These are phyloP conservation scores for Vickermania spadyakhi DNA, from an alignment of 208 protist species.

Conservation along the genomic window DNA sequence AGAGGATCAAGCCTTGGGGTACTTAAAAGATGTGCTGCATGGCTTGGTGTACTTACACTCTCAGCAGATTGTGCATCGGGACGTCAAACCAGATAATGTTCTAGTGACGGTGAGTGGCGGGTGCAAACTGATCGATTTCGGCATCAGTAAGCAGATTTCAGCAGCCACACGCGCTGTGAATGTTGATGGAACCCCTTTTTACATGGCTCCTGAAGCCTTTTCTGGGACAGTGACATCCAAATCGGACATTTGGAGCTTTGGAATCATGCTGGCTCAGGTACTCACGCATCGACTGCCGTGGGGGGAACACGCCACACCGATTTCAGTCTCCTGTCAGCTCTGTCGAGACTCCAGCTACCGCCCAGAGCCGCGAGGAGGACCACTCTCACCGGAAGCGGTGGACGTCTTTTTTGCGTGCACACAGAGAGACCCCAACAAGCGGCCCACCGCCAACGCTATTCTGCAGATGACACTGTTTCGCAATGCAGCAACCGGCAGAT, in stretches of 20 bases:
- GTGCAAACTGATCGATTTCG: conserved; percentile 89
- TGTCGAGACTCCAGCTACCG: conserved; percentile 20
- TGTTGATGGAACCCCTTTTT: conserved; percentile 60
- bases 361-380: conserved; percentile 13
- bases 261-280: conserved; percentile 67
- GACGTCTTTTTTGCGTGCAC: conserved; percentile 41
- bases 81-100: conserved; percentile 90
- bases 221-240: conserved; percentile 28
- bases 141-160: conserved; percentile 48
- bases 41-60: conserved; percentile 81
- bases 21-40: conserved; percentile 52
- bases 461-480: conserved; percentile 41
- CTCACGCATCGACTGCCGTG: conserved; percentile 58
- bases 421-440: conserved; percentile 15
- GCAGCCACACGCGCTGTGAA: conserved; percentile 12
- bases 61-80: conserved; percentile 74
- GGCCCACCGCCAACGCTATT: conserved; percentile 37
- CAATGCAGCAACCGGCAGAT: not conserved
- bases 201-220: conserved; percentile 68
- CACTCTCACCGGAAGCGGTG: conserved; percentile 20
- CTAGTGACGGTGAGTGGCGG: conserved; percentile 58
- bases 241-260: conserved; percentile 83
- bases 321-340: conserved; percentile 33
- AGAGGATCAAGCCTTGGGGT: conserved; percentile 28
- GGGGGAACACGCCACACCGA: conserved; percentile 19